phyloP scores from a whole-genome alignment of 768 basidiomycete genomes.

The Galerina marginata region DNA sequence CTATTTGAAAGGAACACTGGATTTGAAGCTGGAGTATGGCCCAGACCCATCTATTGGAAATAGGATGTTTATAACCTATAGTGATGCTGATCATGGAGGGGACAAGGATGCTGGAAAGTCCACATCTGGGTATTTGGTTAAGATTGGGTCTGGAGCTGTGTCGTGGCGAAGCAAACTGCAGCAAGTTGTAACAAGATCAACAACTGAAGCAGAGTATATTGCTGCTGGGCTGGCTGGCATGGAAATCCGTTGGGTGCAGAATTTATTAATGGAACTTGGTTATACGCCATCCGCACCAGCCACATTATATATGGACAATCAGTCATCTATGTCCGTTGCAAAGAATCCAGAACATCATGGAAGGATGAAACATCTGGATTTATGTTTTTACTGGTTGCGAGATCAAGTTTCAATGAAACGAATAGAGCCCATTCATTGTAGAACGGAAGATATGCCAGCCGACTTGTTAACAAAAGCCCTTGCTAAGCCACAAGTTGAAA shows the following conservation, averaged over 20 bases:
- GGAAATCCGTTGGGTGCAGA: constrained; percentile 37
- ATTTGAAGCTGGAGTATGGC: too few species aligned
- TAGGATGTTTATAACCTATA: constrained; percentile 22
- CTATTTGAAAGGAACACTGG: too few species aligned
- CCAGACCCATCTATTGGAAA: not conserved
- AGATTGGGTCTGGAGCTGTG: constrained; percentile 39
- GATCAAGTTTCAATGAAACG: too few species aligned
- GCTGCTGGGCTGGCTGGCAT: constrained; percentile 34
- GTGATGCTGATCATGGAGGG: constrained; percentile 37
- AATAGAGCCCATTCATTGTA: too few species aligned
- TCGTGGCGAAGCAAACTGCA: constrained; percentile 45
- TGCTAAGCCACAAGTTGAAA: too few species aligned
- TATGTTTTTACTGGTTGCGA: too few species aligned
- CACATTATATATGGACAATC: constrained; percentile 40
- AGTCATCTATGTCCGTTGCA: constrained; percentile 36
- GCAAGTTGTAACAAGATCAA: constrained; percentile 42
- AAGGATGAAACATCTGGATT: too few species aligned
- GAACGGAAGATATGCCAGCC: too few species aligned
- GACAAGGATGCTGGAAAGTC: constrained; percentile 34
- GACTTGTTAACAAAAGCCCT: too few species aligned
- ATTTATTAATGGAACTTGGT: constrained; percentile 34
- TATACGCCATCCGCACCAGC: constrained; percentile 22
- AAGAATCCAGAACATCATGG: constrained; percentile 42
- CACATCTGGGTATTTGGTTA: constrained; percentile 42
- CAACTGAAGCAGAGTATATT: constrained; percentile 47